These are phyloP conservation scores for Phytopythium cucurbitacearum DNA, from an alignment of 352 stramenopile species.

Conservation along the genomic window DNA sequence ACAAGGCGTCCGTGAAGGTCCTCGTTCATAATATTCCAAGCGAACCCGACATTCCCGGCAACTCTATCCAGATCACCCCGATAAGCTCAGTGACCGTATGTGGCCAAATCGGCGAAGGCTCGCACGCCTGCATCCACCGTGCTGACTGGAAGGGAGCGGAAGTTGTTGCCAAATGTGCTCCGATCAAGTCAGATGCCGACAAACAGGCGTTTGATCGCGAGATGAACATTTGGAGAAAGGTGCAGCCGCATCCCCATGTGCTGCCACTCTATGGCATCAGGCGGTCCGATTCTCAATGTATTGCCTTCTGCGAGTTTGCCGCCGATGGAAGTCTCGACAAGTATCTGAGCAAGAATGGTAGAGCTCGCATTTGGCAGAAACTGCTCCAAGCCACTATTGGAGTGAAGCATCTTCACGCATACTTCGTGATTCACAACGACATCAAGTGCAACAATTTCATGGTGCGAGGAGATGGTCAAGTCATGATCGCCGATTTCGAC, in stretches of 20 bases:
- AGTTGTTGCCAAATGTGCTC: neutral
- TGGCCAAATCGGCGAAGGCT: too few relatives aligned
- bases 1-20: too few relatives aligned
- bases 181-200: neutral
- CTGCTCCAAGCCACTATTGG: slow-evolving; percentile 33
- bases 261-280: slow-evolving; percentile 24
- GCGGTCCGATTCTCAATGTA: slow-evolving; percentile 19
- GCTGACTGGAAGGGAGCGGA: neutral
- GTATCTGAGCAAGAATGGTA: slow-evolving; percentile 10
- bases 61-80: neutral
- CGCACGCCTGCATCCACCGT: too few relatives aligned
- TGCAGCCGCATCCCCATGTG: slow-evolving; percentile 29
- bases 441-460: slow-evolving; percentile 86
- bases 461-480: slow-evolving; percentile 34
- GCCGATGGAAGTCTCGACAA: slow-evolving; percentile 15
- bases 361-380: slow-evolving; percentile 13
- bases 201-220: slow-evolving; percentile 10
- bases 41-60: neutral
- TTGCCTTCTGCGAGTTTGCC: slow-evolving; percentile 29
- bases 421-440: slow-evolving; percentile 73
- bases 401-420: slow-evolving; percentile 49
- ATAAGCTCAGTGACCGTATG: too few relatives aligned
- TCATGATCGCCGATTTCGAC: slow-evolving; percentile 36
- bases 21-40: slow-evolving; percentile 1
- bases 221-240: slow-evolving; percentile 20